Conservation (phyloP, 768 basidiomycete species). For the Crassisporium funariophilum region DNA sequence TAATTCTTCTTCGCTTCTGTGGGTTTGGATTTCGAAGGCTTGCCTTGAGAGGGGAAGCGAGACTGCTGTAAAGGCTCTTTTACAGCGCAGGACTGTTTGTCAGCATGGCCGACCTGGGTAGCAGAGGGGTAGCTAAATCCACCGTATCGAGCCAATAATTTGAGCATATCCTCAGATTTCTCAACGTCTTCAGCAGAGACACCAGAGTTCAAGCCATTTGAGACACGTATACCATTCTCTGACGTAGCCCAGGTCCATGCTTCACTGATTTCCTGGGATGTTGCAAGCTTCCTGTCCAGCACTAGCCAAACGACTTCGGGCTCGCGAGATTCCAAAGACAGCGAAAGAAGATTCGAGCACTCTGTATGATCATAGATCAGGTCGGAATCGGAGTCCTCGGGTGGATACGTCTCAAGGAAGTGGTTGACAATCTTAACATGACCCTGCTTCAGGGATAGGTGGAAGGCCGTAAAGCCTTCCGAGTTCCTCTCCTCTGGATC, state of each 20-base stretch:
- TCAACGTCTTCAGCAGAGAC: constrained; percentile 28
- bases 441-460: constrained; percentile 59
- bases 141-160: constrained; percentile 39
- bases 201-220: constrained; percentile 16
- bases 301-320: constrained; percentile 68
- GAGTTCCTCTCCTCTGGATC: constrained; percentile 72
- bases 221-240: constrained; percentile 23
- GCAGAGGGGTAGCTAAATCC: too few species aligned
- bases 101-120: too few species aligned
- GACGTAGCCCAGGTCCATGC: constrained; percentile 54
- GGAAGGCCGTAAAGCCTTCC: constrained; percentile 61
- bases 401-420: constrained; percentile 64
- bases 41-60: constrained; percentile 12
- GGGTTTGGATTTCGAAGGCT: constrained; percentile 7
- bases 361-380: constrained; percentile 49
- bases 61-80: too few species aligned
- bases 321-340: constrained; percentile 61
- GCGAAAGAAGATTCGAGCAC: constrained; percentile 47
- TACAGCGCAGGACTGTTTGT: too few species aligned
- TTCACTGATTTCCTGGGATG: constrained; percentile 47
- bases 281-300: constrained; percentile 58
- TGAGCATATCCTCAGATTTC: constrained; percentile 52
- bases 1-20: constrained; percentile 13
- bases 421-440: constrained; percentile 54
- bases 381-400: constrained; percentile 50